Base-by-base conservation (phyloP, 441 rosid species). In the Daphne laureola region DNA sequence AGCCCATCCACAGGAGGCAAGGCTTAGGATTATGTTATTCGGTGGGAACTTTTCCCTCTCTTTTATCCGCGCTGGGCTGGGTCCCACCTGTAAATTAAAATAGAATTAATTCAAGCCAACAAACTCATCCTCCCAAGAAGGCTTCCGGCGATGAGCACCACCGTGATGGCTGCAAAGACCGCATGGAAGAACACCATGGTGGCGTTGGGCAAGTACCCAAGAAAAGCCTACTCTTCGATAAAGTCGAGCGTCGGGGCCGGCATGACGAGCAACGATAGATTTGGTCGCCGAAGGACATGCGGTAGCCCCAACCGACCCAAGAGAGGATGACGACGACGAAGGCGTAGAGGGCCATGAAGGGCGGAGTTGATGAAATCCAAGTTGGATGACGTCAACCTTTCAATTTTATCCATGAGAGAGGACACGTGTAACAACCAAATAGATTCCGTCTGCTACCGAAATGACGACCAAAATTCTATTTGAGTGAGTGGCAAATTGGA, bases 1-100 rank as follows among this genome's bases (percentile, higher is more conserved):
- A 83, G 8, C 84, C 84, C 75, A 78, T 55, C 84, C 86, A 80
- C 21, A 83, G 67, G 45, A 80, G 65, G 76, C 80, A 40, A 80
- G 71, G 79, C 67, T 74, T 43, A 73, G 66, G 36, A 83, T 70
- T 41, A 78, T 54, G 55, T 83, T 80, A 74, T 83, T 83, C 25
- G 86, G 84, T 6, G 80, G 80, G 51, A 53, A 73, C 41, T 56
- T 68, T 12, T 64, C 69, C 27, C 75, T 70, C 43, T 81, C 84
- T 49, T 72, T 68, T 68, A 35, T 68, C 73, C 2, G 62, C 12
- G 49, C 82, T 68, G 0, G 90, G 90, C 82, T 68, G 0, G 90
- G 90, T 8, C 86, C 82, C 3, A 83, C 84, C 82, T 80, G 43
- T 2, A 27, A 18, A 14, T 31, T 21, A 21, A 21, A 21, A 21